phyloP scores from a whole-genome alignment of 345 rosid genomes.

The Brassica cretica region DNA sequence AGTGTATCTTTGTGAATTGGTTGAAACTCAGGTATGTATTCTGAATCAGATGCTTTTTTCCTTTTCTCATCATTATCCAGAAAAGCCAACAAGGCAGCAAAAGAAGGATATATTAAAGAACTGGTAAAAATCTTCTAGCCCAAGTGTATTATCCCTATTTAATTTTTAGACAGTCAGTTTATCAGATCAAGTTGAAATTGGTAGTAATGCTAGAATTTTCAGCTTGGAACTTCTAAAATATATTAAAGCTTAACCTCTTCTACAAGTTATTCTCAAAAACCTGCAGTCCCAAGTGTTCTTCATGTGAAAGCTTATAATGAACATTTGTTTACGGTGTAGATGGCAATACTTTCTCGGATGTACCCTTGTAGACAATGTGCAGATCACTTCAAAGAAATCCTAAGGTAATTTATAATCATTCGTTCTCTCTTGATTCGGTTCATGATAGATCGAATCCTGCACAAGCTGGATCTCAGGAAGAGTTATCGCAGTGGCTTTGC shows the following conservation, averaged over 20 bases:
- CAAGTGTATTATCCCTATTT: background rate
- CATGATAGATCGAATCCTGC: slow-evolving; percentile 75
- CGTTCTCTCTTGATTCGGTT: background rate
- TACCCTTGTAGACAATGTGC: slow-evolving; percentile 97
- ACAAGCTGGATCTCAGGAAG: slow-evolving; percentile 71
- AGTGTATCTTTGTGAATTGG: slow-evolving; percentile 1
- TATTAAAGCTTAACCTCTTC: slow-evolving; percentile 8
- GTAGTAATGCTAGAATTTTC: slow-evolving; percentile 1
- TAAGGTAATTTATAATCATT: slow-evolving; percentile 54
- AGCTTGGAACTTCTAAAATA: background rate
- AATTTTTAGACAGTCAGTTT: background rate
- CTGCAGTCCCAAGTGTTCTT: background rate
- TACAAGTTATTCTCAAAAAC: background rate
- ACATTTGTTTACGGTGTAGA: slow-evolving; percentile 44
- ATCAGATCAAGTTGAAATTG: slow-evolving; percentile 14
- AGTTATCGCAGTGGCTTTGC: slow-evolving; percentile 91
- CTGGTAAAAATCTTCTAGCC: slow-evolving; percentile 51
- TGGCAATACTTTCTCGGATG: slow-evolving; percentile 84
- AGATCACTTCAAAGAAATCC: slow-evolving; percentile 87
- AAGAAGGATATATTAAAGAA: slow-evolving; percentile 87
- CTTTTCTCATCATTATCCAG: slow-evolving; percentile 71
- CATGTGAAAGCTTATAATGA: slow-evolving; percentile 13
- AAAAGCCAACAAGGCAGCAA: slow-evolving; percentile 91
- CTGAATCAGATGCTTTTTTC: background rate
- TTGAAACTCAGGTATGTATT: background rate